phyloP scores from a whole-genome alignment of 2,329 filamentous ascomycete species.

The Capronia epimyces region DNA sequence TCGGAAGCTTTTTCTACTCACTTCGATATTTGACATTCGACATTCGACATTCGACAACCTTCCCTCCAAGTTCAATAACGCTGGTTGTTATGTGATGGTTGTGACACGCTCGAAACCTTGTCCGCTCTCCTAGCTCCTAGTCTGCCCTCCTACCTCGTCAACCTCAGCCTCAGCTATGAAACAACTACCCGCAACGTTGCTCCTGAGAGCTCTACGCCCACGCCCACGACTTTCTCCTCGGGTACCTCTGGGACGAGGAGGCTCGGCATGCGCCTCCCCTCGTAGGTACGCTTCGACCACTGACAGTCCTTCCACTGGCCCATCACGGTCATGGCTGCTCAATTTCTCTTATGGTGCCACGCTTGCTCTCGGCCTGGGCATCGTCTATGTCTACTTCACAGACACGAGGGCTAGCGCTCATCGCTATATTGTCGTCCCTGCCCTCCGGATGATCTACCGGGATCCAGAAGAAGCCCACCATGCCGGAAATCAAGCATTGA shows the following conservation, averaged over 20 bases:
- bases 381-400: constrained; percentile 63
- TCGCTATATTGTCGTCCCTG: constrained; percentile 56
- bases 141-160: not conserved
- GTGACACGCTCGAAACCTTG: not conserved
- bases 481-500: constrained; percentile 64
- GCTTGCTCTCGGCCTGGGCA: constrained; percentile 44
- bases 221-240: not conserved
- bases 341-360: constrained; percentile 52
- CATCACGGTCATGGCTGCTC: constrained; percentile 39
- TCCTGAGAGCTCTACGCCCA: constrained; percentile 10
- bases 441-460: constrained; percentile 39
- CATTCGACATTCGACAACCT: no score
- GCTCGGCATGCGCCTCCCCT: not conserved
- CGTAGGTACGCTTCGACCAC: constrained; percentile 25
- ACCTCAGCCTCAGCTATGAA: constrained; percentile 5
- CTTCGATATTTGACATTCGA: not conserved
- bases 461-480: constrained; percentile 83
- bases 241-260: not conserved
- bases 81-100: constrained; percentile 1
- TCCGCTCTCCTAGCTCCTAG: not conserved
- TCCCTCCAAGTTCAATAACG: no score
- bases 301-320: constrained; percentile 29
- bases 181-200: constrained; percentile 2
- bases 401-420: constrained; percentile 69
- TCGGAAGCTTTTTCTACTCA: not conserved